Evolutionary conservation across 2,329 filamentous ascomycete species (phyloP).

Genomic region (Nemania sp.): DNA sequence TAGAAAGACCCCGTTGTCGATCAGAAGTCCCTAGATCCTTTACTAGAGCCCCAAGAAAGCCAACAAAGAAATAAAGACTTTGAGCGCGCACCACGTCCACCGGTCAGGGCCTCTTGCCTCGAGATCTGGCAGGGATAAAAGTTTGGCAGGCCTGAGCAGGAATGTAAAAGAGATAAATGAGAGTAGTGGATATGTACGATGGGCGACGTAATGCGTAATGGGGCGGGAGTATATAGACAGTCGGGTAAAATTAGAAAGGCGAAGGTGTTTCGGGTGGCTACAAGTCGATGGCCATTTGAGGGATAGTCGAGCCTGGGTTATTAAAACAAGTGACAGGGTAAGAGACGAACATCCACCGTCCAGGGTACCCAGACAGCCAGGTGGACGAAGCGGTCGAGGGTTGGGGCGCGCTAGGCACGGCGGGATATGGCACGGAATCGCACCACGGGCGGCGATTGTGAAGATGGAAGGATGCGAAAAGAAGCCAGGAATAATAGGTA

Average conservation of each 20-base stretch:
- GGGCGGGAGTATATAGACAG: conserved; percentile 26
- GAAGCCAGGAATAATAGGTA: conserved; percentile 21
- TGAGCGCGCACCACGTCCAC: conserved; percentile 7
- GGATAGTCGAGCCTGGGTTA: conserved; percentile 28
- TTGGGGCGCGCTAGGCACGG: conserved; percentile 27
- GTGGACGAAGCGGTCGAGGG: conserved; percentile 21
- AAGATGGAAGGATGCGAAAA: conserved; percentile 23
- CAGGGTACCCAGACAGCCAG: conserved; percentile 8
- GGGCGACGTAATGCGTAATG: conserved; percentile 16
- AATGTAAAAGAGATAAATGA: conserved; percentile 28
- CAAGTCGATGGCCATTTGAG: conserved; percentile 35
- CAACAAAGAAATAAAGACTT: conserved; percentile 10
- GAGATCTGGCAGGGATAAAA: not conserved
- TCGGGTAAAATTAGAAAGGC: conserved; percentile 34
- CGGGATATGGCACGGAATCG: conserved; percentile 21
- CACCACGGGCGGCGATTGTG: conserved; percentile 33
- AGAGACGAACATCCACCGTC: conserved; percentile 18
- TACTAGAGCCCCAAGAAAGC: conserved; percentile 2
- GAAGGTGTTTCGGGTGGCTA: conserved; percentile 34
- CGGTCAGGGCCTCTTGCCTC: conserved; percentile 17
- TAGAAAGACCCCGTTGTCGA: conserved; percentile 19
- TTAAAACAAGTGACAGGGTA: conserved; percentile 30
- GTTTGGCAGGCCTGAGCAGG: not conserved
- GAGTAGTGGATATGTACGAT: conserved; percentile 20
- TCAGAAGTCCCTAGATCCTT: conserved; percentile 8